phyloP scores from a whole-genome alignment of 202 grass and related monocot genomes.

The Miscanthus sacchariflorus region DNA sequence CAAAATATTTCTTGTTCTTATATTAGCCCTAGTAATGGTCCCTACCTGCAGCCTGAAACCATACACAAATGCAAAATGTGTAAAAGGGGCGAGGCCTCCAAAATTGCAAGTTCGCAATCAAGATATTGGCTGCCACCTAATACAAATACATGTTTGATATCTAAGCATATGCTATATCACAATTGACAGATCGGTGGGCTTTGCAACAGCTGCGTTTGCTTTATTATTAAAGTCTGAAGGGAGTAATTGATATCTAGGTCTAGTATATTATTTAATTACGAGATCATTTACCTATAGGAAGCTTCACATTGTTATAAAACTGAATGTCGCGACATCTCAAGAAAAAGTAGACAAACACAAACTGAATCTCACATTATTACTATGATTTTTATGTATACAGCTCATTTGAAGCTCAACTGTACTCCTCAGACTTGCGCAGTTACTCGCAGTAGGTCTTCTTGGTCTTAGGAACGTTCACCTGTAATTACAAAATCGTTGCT shows the following conservation, averaged over 20 bases:
- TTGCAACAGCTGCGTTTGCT: constrained; percentile 65
- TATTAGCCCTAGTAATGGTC: too few relatives aligned
- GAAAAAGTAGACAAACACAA: neutral
- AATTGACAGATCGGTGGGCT: constrained; percentile 75
- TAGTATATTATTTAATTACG: neutral
- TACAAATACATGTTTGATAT: neutral
- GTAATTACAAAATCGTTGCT: too few relatives aligned
- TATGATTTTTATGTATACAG: neutral
- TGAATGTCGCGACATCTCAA: neutral
- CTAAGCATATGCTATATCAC: constrained; percentile 21
- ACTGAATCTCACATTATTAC: too few relatives aligned
- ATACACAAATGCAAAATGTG: too few relatives aligned
- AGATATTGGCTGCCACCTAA: too few relatives aligned
- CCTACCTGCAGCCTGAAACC: too few relatives aligned
- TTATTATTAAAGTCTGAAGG: neutral
- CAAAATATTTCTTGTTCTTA: too few relatives aligned
- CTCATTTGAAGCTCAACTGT: neutral
- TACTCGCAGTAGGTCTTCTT: too few relatives aligned
- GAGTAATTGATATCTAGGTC: neutral
- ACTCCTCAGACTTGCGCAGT: neutral
- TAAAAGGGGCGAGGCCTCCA: too few relatives aligned
- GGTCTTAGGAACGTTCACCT: too few relatives aligned
- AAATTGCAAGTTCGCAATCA: too few relatives aligned
- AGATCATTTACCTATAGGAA: neutral
- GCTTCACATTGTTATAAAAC: neutral